These are phyloP conservation scores for Phyllosticta citribraziliensis DNA, from an alignment of 2,329 filamentous ascomycete species.

Conservation along the genomic window DNA sequence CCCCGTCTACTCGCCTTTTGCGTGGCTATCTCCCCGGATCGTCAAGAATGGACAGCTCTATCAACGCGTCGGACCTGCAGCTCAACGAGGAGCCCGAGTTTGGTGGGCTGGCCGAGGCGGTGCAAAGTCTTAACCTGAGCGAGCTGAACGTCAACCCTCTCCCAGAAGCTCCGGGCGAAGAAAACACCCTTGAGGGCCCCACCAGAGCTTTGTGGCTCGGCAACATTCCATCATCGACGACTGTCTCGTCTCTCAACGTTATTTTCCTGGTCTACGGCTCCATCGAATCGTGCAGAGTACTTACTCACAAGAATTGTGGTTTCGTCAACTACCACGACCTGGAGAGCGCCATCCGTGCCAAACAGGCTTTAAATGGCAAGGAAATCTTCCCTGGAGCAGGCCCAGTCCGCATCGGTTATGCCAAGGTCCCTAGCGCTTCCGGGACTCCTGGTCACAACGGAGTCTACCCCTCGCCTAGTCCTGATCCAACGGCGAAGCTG, in stretches of 20 bases:
- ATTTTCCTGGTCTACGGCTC: slow-evolving; percentile 92
- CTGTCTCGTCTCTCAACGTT: slow-evolving; percentile 84
- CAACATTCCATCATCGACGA: slow-evolving; percentile 94
- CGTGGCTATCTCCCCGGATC: slow-evolving; percentile 68
- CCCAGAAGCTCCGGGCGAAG: slow-evolving; percentile 57
- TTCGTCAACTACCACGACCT: slow-evolving; percentile 95
- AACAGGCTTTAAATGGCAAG: slow-evolving; percentile 82
- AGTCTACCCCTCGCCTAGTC: slow-evolving; percentile 81
- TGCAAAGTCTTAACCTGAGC: slow-evolving; percentile 69
- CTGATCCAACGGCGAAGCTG: slow-evolving; percentile 55
- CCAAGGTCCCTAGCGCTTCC: slow-evolving; percentile 85
- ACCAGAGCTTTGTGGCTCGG: slow-evolving; percentile 94
- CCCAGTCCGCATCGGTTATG: slow-evolving; percentile 91
- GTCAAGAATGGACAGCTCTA: slow-evolving; percentile 63
- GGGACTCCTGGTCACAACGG: slow-evolving; percentile 82
- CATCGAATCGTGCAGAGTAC: slow-evolving; percentile 81
- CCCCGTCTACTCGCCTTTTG: slow-evolving; percentile 53
- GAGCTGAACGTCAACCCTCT: slow-evolving; percentile 55
- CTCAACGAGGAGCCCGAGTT: slow-evolving; percentile 68
- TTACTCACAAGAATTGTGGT: slow-evolving; percentile 97
- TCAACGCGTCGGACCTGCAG: slow-evolving; percentile 65
- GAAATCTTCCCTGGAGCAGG: slow-evolving; percentile 97
- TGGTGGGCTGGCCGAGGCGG: slow-evolving; percentile 69
- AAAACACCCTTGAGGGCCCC: slow-evolving; percentile 74
- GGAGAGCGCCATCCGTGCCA: slow-evolving; percentile 84